Conservation (phyloP, 331 rosid genomes). For the Rhamnella rubrinervis region DNA sequence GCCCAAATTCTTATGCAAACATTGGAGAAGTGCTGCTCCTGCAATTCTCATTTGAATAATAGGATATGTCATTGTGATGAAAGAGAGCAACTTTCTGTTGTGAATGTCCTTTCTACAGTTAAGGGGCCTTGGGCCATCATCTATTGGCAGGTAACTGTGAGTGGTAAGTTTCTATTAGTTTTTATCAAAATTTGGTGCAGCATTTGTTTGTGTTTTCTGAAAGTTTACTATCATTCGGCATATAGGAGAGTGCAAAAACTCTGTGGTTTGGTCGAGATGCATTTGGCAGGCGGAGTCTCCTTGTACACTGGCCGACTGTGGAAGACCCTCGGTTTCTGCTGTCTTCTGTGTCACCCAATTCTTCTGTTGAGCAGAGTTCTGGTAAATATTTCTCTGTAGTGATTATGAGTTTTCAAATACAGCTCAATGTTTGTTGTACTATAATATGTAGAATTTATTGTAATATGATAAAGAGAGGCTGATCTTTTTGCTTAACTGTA, state of each 20-base stretch:
- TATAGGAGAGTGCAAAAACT: constrained; percentile 66
- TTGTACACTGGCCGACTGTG: constrained; percentile 92
- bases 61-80: constrained; percentile 20
- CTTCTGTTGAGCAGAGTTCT: constrained; percentile 41
- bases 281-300: constrained; percentile 91
- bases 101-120: constrained; percentile 56
- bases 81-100: constrained; percentile 44
- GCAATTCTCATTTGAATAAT: constrained; percentile 30
- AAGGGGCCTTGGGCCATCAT: constrained; percentile 93
- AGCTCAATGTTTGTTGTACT: constrained; percentile 7
- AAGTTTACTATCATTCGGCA: constrained; percentile 17
- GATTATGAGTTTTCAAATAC: constrained; percentile 9
- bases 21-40: constrained; percentile 52
- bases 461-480: background rate
- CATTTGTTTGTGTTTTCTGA: constrained; percentile 16
- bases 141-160: constrained; percentile 92
- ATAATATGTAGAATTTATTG: constrained; percentile 8
- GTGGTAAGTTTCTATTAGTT: constrained; percentile 61
- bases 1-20: constrained; percentile 63
- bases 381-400: constrained; percentile 42
- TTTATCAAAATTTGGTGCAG: background rate
- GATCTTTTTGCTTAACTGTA: background rate
- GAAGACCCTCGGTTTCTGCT: constrained; percentile 68
- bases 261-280: constrained; percentile 98
- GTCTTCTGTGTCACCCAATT: constrained; percentile 80